These are phyloP conservation scores for Rhodosorus marinus DNA, from an alignment of 23 red algal genomes.

Conservation along the genomic window DNA sequence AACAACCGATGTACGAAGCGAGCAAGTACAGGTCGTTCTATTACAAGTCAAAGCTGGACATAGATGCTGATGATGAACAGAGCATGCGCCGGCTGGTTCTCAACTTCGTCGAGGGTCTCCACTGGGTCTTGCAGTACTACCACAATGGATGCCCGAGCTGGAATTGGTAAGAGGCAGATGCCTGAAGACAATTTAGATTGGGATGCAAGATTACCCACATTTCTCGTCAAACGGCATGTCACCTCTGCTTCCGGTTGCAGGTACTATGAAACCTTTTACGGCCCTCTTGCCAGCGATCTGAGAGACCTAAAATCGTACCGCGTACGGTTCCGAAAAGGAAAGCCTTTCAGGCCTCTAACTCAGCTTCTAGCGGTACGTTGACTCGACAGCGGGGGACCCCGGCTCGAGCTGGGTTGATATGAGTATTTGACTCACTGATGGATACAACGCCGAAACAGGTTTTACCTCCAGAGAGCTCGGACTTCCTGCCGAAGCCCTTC, in stretches of 20 bases:
- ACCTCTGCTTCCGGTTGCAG: neutral
- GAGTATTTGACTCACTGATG: constrained; percentile 12
- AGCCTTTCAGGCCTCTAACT: constrained; percentile 64
- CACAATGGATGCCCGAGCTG: constrained; percentile 81
- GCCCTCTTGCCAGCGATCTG: constrained; percentile 71
- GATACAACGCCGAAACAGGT: constrained; percentile 20
- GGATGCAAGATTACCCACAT: neutral
- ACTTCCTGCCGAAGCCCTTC: constrained; percentile 66
- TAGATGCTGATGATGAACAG: constrained; percentile 24
- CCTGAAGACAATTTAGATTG: too few relatives aligned
- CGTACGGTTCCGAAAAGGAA: constrained; percentile 54
- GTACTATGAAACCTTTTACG: too few relatives aligned
- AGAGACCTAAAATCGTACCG: constrained; percentile 17
- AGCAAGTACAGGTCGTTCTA: constrained; percentile 13
- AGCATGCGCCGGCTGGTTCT: constrained; percentile 16
- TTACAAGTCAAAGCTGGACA: constrained; percentile 50
- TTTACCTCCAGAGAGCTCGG: constrained; percentile 34
- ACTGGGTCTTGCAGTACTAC: constrained; percentile 97
- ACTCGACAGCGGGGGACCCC: too few relatives aligned
- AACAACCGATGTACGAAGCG: constrained; percentile 46
- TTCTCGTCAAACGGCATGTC: neutral
- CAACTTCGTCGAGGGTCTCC: constrained; percentile 77
- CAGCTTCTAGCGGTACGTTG: constrained; percentile 86
- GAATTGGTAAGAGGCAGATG: constrained; percentile 86
- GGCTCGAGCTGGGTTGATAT: constrained; percentile 4